Evolutionary conservation across 2,329 filamentous ascomycete species (phyloP).

Genomic region (Ceratocystiopsis sp.): DNA sequence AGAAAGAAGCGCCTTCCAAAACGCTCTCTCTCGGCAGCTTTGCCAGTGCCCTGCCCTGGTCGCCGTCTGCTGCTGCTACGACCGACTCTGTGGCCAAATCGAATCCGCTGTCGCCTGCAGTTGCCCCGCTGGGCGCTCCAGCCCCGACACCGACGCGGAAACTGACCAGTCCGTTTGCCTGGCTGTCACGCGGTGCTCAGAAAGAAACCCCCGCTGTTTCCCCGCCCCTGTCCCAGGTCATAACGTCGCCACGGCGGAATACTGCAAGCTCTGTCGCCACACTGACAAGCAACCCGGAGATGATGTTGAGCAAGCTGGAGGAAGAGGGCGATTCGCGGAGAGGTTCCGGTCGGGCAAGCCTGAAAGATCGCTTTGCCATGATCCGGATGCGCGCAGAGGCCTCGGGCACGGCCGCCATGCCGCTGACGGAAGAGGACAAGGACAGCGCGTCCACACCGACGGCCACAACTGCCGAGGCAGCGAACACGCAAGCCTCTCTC

Average conservation of each 20-base stretch:
- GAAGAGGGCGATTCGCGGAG: conserved; percentile 34
- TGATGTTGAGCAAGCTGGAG: conserved; percentile 60
- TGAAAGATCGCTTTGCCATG: conserved; percentile 65
- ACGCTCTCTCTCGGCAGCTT: conserved; percentile 52
- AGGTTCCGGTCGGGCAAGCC: conserved; percentile 39
- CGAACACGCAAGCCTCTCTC: neutral
- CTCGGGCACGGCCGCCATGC: too few relatives aligned
- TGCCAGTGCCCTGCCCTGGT: conserved; percentile 56
- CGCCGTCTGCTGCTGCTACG: conserved; percentile 28
- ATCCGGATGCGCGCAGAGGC: conserved; percentile 55
- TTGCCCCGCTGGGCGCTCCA: conserved; percentile 7
- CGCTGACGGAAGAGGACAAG: conserved; percentile 29
- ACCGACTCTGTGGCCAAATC: conserved; percentile 28
- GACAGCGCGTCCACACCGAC: conserved; percentile 14
- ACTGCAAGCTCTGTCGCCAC: conserved; percentile 69
- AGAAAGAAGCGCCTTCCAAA: conserved; percentile 27
- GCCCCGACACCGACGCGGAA: conserved; percentile 35
- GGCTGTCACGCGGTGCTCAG: conserved; percentile 53
- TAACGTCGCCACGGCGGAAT: conserved; percentile 45
- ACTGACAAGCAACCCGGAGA: conserved; percentile 62
- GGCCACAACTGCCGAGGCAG: conserved; percentile 10
- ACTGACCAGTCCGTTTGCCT: conserved; percentile 74
- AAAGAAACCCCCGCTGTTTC: conserved; percentile 31
- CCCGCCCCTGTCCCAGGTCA: conserved; percentile 29
- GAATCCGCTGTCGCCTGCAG: too few relatives aligned